These are phyloP conservation scores for Backusella macrospora DNA, from an alignment of 192 early-diverging fungal species.

Conservation along the genomic window DNA sequence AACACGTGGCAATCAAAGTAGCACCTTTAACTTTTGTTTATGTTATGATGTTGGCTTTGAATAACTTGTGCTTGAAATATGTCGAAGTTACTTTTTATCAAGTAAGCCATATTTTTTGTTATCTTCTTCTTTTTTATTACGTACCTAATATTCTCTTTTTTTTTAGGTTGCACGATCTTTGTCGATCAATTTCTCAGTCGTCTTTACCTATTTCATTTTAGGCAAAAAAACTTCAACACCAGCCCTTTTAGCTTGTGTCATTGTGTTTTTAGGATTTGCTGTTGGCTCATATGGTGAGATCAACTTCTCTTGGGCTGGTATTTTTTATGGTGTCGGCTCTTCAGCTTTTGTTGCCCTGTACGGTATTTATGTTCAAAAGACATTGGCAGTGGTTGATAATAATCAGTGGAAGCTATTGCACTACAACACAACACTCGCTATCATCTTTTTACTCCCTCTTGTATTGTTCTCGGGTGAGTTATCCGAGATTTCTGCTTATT, in stretches of 20 bases:
- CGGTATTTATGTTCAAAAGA: constrained; percentile 73
- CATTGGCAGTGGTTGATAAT: constrained; percentile 57
- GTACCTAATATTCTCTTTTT: not conserved
- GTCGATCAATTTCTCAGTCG: constrained; percentile 67
- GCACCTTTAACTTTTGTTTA: constrained; percentile 63
- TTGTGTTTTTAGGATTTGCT: constrained; percentile 65
- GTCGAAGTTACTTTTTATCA: constrained; percentile 74
- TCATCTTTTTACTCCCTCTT: constrained; percentile 56
- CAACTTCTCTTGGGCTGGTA: constrained; percentile 65
- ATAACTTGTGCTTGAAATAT: constrained; percentile 65
- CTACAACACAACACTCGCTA: constrained; percentile 66
- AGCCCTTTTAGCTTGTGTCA: constrained; percentile 55
- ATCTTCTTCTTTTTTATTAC: not conserved
- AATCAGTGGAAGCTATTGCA: constrained; percentile 69
- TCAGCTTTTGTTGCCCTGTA: constrained; percentile 68
- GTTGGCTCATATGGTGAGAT: constrained; percentile 67
- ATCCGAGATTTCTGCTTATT: constrained; percentile 43
- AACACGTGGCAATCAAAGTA: constrained; percentile 51
- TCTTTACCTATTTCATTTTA: constrained; percentile 62
- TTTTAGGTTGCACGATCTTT: constrained; percentile 62
- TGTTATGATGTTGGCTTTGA: constrained; percentile 67
- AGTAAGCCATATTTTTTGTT: not conserved
- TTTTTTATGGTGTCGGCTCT: constrained; percentile 63
- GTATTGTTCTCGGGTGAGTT: constrained; percentile 65
- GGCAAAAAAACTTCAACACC: constrained; percentile 52